Conservation (phyloP, 345 rosid species). For the Corymbia maculata region DNA sequence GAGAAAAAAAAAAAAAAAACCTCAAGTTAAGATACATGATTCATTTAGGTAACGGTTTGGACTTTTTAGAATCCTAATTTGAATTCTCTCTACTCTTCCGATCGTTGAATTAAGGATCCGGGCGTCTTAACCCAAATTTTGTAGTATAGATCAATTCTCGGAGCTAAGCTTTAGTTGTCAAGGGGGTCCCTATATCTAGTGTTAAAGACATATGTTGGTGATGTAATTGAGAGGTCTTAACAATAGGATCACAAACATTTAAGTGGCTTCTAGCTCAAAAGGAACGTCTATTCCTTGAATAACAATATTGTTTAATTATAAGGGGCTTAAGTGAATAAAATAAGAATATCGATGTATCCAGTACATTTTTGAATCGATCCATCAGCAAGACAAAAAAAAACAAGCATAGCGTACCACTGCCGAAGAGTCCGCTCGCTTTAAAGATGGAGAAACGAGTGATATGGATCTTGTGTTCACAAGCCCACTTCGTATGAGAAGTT, state of each 20-base stretch:
- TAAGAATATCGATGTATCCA: not conserved
- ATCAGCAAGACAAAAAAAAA: not conserved
- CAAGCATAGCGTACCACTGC: not conserved
- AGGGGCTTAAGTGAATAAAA: not conserved
- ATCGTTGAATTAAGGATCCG: not conserved
- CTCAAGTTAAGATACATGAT: not conserved
- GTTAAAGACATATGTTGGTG: accelerated
- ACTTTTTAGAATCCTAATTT: not conserved
- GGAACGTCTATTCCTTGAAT: not conserved
- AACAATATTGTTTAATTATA: not conserved
- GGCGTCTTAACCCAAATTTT: not conserved
- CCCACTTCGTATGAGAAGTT: not conserved
- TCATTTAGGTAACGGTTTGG: not conserved
- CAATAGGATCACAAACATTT: not conserved
- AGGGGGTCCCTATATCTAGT: not conserved
- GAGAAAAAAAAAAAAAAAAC: not conserved
- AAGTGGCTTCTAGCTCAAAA: not conserved
- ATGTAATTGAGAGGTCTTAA: not conserved
- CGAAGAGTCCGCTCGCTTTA: not conserved
- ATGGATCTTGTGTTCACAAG: not conserved
- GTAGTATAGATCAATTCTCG: not conserved
- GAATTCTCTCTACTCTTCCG: not conserved
- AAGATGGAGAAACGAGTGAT: not conserved
- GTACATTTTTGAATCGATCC: not conserved
- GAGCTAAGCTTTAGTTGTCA: not conserved